Evolutionary conservation across 495 filamentous ascomycete species (phyloP), one percentile per base, ranked within the genome.

Genomic region (Immersiella caudata): DNA sequence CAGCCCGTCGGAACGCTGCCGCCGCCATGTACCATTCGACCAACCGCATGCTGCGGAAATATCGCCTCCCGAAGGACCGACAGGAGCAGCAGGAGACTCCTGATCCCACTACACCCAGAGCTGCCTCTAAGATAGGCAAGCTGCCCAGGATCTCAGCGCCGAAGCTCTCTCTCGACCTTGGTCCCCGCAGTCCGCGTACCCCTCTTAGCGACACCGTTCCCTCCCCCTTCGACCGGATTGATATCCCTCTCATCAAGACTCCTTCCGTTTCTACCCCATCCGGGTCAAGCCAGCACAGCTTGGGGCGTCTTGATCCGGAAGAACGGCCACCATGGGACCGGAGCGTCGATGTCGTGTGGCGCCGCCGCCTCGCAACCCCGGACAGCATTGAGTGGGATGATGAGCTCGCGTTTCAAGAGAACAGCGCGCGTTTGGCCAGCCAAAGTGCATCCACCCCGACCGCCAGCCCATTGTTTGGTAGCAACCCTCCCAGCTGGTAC

Each of bases 301-400:
- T n/a, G 4, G 6, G 49, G 14, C 56, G 6, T 62, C 21, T 20
- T 29, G 50, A 22, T 12, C n/a, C 58, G 6, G 56, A 40, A 6
- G 59, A 65, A 26, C 67, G 40, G 0, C 72, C 72, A 0, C 69
- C 74, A 1, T 78, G 76, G 74, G 74, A 78, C 57, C 74, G 76
- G 8, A 74, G 62, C 9, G 70, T 75, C 25, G 74, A 78, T 21
- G 54, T 75, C 0, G 29, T 70, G 52, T 76, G 70, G 70, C 68
- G 63, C 27, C 36, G 68, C 52, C 55, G 51, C 14, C 29, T 61
- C 21, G 22, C 24, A 55, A 33, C 18, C 63, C 54, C 40, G 1
- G 62, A 62, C 35, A 62, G 54, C 18, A 58, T 60, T 50, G 40
- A 49, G 33, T 60, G n/a, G 21, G 36, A 61, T 2, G 59, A 63